Base-by-base conservation (phyloP, 148 eudicot genomes). In the Nyssa sinensis region DNA sequence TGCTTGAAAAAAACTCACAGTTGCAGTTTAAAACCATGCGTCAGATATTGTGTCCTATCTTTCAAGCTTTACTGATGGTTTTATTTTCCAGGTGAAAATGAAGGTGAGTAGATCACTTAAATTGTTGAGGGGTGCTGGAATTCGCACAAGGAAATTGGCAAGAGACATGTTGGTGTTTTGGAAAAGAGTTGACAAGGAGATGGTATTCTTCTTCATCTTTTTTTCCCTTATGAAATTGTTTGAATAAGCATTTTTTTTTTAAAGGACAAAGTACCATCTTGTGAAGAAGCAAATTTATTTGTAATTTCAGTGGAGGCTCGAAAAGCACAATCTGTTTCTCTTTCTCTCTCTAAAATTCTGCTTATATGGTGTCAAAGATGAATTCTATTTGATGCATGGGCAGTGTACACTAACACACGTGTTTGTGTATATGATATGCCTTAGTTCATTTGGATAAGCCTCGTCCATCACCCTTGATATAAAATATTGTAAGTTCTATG, bases 121-220 rank as follows among this genome's bases (percentile, higher is more conserved):
- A 72, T 81, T 88, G 79, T 89, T 95, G 94, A 88, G 85, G 84
- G 90, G 90, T 79, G 96, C 93, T 74, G 81, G 88, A 49, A 82
- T 81, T 65, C 90, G 97, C 74, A 90, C 97, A 70, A 85, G 97
- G 82, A 95, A 89, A 79, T 84, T 95, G 76, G 88, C 97, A n/a
- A 86, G 98, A 84, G 98, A 92, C 81, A 90, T 95, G 96, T 74
- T 95, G 83, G 85, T 92, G 44, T 92, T 90, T 72, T 95, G 98
- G 98, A 95, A 95, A 86, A 85, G 90, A 88, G 82, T 88, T 70
- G 98, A 95, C 75, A 95, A 92, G 74, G 98, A 95, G 88, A 95
- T 92, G 98, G 98, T 95, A 92, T 62, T 62, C 49, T 41, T 71
- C 33, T 71, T 95, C 90, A 64, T 62, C 49, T 41, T 71, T 30